These are phyloP conservation scores for Boletus mariae DNA, from an alignment of 1,284 basidiomycete species.

Conservation along the genomic window DNA sequence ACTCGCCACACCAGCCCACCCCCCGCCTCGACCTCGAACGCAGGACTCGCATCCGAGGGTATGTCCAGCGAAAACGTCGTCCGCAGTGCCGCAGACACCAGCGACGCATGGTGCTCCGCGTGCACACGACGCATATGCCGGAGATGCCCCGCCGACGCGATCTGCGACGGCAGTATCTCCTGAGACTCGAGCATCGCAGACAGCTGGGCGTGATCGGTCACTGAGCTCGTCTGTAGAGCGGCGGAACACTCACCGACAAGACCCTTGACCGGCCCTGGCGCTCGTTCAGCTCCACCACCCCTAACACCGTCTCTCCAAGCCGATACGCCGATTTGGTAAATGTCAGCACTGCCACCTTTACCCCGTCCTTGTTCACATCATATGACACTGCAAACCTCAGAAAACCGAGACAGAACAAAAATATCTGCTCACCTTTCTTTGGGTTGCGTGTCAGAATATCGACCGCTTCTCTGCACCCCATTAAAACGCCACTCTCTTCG, in stretches of 20 bases:
- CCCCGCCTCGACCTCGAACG: constrained; percentile 60
- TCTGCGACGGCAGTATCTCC: constrained; percentile 68
- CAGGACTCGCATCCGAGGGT: constrained; percentile 83
- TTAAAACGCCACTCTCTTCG: constrained; percentile 41
- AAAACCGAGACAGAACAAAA: neutral
- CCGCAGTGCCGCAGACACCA: constrained; percentile 67
- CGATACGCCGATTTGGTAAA: constrained; percentile 87
- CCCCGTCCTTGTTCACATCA: constrained; percentile 88
- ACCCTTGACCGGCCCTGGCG: constrained; percentile 58
- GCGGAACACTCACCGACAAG: constrained; percentile 55
- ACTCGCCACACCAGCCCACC: constrained; percentile 86
- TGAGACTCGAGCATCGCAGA: constrained; percentile 84
- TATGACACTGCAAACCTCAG: constrained; percentile 65
- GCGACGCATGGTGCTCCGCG: constrained; percentile 77
- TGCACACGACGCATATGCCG: constrained; percentile 65
- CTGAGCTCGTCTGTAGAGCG: neutral
- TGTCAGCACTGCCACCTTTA: constrained; percentile 84
- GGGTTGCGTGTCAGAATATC: constrained; percentile 87
- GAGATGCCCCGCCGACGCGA: constrained; percentile 39
- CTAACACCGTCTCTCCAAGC: constrained; percentile 85
- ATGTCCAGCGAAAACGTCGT: constrained; percentile 86
- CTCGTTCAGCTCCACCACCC: constrained; percentile 83
- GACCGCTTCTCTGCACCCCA: constrained; percentile 83
- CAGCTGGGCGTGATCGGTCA: constrained; percentile 44
- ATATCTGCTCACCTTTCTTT: constrained; percentile 64